phyloP scores from a whole-genome alignment of 2,329 filamentous ascomycete species.

The Alternaria tenuissima region DNA sequence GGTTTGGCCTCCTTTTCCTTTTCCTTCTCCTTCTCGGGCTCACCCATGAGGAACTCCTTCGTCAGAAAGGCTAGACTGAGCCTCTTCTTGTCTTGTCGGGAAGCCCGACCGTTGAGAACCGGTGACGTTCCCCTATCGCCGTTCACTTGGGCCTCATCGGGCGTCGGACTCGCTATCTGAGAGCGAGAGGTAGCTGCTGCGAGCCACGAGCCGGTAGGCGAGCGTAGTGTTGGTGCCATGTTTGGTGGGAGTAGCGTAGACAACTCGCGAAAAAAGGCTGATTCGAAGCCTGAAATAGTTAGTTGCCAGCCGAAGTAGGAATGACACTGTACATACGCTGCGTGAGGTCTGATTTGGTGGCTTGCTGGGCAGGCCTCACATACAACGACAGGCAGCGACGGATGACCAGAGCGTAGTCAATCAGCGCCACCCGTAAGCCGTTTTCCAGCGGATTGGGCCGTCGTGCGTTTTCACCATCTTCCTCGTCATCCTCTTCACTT shows the following conservation, averaged over 20 bases:
- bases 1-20: slow-evolving; percentile 25
- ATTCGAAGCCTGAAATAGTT: slow-evolving; percentile 53
- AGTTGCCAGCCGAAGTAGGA: slow-evolving; percentile 19
- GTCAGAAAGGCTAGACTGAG: slow-evolving; percentile 50
- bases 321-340: slow-evolving; percentile 63
- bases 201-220: slow-evolving; percentile 48
- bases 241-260: slow-evolving; percentile 50
- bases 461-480: slow-evolving; percentile 54
- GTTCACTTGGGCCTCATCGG: slow-evolving; percentile 34
- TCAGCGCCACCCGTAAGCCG: slow-evolving; percentile 82
- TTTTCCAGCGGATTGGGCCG: slow-evolving; percentile 69
- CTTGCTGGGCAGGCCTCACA: slow-evolving; percentile 68
- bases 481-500: slow-evolving; percentile 48
- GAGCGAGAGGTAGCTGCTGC: slow-evolving; percentile 38
- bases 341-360: slow-evolving; percentile 67
- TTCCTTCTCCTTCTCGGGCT: slow-evolving; percentile 23
- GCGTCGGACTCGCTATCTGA: slow-evolving; percentile 36
- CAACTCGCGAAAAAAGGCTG: slow-evolving; percentile 56
- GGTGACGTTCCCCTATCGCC: slow-evolving; percentile 36
- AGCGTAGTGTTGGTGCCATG: slow-evolving; percentile 37
- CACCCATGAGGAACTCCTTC: slow-evolving; percentile 44
- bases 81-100: slow-evolving; percentile 51
- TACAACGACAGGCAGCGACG: slow-evolving; percentile 80
- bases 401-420: slow-evolving; percentile 89
- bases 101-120: slow-evolving; percentile 29